Evolutionary conservation across 1,139 yeast genomes (phyloP), one percentile per base, ranked within the genome.

Genomic region (Starmera stellimalicola): DNA sequence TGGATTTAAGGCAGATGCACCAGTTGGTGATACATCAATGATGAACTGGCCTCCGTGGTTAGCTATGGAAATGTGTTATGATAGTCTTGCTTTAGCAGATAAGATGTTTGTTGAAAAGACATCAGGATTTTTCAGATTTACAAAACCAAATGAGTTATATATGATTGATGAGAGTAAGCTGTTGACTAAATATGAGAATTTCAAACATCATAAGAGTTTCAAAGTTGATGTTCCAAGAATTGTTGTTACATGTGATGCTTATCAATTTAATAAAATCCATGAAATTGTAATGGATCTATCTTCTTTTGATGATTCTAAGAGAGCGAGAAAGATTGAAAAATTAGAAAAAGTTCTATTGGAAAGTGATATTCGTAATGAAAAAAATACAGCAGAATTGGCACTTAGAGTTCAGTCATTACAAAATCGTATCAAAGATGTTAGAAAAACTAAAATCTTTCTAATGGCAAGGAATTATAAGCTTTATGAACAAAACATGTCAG

Each of bases 41-140:
- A 3, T 40, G 4, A n/a, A 40, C 20, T 82, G 95, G 94, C 91
- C 94, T 0, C 94, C 94, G 1, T 77, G 85, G 82, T 58, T 83
- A 16, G 81, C 77, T 0, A 43, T 73, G 31, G 95, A 87, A 50
- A 68, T 77, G 45, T 77, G 85, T 44, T 79, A 79, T 48, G 79
- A 80, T 35, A 69, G 76, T n/a, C 54, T 66, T 0, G 65, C 78
- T 45, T 54, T 79, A 29, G 60, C 64, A 18, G 59, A 68, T 20
- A 69, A 77, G 37, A 62, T 78, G 37, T 73, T 85, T 20, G 63
- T 81, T 22, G 78, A 78, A 39, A 67, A 72, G 34, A 71, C 79
- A 11, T 70, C 87, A 0, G 70, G 79, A 58, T 79, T 76, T 1
- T 43, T 79, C 15, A 62, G 80, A 1, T 66, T 65, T 40, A 73